These are phyloP conservation scores for Apophysomyces ossiformis DNA, from an alignment of 371 early-diverging fungal species.

Conservation along the genomic window DNA sequence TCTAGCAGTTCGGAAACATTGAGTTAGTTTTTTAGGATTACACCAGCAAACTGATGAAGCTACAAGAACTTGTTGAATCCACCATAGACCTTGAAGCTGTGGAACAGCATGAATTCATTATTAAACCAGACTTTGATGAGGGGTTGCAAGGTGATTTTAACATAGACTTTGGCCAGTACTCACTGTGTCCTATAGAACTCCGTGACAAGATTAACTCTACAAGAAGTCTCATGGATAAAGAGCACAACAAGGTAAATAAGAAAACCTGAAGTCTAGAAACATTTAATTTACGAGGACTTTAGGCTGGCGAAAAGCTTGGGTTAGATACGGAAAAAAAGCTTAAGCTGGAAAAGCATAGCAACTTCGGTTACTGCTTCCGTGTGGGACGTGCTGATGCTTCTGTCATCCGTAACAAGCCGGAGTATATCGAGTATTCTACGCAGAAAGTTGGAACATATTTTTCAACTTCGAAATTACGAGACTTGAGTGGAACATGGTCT, in stretches of 20 bases:
- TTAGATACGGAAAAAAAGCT: constrained; percentile 88
- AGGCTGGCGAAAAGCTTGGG: constrained; percentile 67
- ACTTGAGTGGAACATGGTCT: constrained; percentile 53
- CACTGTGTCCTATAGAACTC: constrained; percentile 51
- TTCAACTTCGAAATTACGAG: constrained; percentile 73
- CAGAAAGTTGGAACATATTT: constrained; percentile 91
- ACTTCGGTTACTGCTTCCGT: constrained; percentile 89
- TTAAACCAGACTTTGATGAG: constrained; percentile 85
- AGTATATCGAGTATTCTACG: constrained; percentile 87
- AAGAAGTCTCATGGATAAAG: constrained; percentile 61
- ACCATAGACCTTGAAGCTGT: constrained; percentile 90
- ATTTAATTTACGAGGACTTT: not conserved
- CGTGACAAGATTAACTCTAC: constrained; percentile 64
- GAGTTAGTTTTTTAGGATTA: constrained; percentile 41
- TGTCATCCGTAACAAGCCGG: constrained; percentile 59
- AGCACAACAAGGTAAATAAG: constrained; percentile 57
- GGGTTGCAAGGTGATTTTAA: constrained; percentile 68
- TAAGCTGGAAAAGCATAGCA: constrained; percentile 83
- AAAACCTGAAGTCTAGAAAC: not conserved
- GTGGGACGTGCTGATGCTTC: constrained; percentile 66
- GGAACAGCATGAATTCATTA: constrained; percentile 88
- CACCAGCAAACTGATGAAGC: constrained; percentile 57
- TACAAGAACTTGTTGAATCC: constrained; percentile 83
- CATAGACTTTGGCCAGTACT: not conserved
- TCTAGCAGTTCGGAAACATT: not conserved